Base-by-base conservation (phyloP, 2,329 filamentous ascomycete species). In the Exophiala viscosa region DNA sequence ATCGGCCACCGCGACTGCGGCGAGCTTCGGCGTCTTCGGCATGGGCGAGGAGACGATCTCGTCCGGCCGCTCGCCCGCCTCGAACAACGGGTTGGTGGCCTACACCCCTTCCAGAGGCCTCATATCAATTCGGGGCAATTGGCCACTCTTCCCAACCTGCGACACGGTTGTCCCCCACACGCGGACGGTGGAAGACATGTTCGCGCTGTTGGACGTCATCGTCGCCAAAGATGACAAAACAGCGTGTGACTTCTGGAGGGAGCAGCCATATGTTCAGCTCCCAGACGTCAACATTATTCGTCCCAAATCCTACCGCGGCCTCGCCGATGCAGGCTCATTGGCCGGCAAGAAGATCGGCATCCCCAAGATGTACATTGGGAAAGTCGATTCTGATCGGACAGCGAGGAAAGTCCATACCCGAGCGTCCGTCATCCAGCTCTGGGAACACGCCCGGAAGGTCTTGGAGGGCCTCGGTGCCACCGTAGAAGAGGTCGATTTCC, bases 141-240 rank as follows among this genome's bases (percentile, higher is more conserved):
- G 76, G 74, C 77, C 78, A 0, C 62, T 81, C 2, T 81, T 76
- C 52, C 71, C 76, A 0, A 77, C 74, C 1, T 79, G 77, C 54
- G 78, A 81, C 60, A 72, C 75, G 0, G 65, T 78, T 0, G 74
- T 77, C 0, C 78, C 77, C 1, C 73, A 77, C 43, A 72, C 77
- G 0, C 64, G 76, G 14, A 73, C 70, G 0, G 67, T 80, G 38
- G 48, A 62, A 2, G 78, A 81, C 58, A 68, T 81, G 66, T 63
- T 80, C 3, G 59, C 64, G 0, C 55, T 62, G n/a, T 53, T 62
- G 2, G 53, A 61, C 41, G 45, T 58, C 10, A 57, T 62, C 32
- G 53, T 49, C 5, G 41, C 36, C 3, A 35, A 57, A 11, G 60
- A 61, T 47, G 7, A 18, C 2, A 38, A 48, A 2, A 48, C 33